Percentiles rank a stretch among this genome's conserved stretches.
These are phyloP conservation scores for Lepiota brunneoincarnata DNA, from an alignment of 768 basidiomycete species.

Conservation along the genomic window DNA sequence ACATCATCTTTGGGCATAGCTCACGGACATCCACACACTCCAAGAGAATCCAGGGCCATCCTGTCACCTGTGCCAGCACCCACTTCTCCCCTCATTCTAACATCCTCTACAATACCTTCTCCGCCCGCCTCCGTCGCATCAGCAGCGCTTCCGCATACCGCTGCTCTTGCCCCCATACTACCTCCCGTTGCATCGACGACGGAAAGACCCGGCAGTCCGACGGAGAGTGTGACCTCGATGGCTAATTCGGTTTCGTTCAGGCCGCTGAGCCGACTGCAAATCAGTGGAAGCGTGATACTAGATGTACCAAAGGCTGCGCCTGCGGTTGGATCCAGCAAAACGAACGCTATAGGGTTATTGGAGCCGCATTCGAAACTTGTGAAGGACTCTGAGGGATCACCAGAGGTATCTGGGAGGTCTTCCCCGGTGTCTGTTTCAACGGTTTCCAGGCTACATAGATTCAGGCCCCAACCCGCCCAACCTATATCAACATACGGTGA, in stretches of 20 bases:
- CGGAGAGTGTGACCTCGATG: constrained; percentile 77
- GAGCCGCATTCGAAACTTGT: constrained; percentile 68
- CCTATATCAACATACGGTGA: constrained; percentile 74
- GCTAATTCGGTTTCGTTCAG: constrained; percentile 62
- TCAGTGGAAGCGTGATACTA: constrained; percentile 46
- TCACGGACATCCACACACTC: constrained; percentile 16
- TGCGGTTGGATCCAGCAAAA: constrained; percentile 81
- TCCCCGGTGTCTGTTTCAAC: constrained; percentile 70
- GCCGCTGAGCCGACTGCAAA: constrained; percentile 59
- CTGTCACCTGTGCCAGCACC: constrained; percentile 7
- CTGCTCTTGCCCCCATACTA: constrained; percentile 23
- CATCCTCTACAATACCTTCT: constrained; percentile 33
- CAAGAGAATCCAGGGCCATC: constrained; percentile 10
- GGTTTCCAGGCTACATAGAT: constrained; percentile 46
- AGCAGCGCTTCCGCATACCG: constrained; percentile 21
- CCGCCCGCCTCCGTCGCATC: constrained; percentile 19
- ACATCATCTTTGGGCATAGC: constrained; percentile 55
- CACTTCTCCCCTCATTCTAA: constrained; percentile 36
- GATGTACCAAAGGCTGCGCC: constrained; percentile 88
- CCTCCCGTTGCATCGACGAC: constrained; percentile 18
- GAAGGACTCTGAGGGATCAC: constrained; percentile 55
- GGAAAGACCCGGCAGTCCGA: constrained; percentile 74
- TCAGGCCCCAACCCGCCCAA: constrained; percentile 49
- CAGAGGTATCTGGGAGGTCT: constrained; percentile 72
- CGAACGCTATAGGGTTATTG: constrained; percentile 79